Base-by-base conservation (phyloP, 139 green algal species). In the Chlorella sp. region DNA sequence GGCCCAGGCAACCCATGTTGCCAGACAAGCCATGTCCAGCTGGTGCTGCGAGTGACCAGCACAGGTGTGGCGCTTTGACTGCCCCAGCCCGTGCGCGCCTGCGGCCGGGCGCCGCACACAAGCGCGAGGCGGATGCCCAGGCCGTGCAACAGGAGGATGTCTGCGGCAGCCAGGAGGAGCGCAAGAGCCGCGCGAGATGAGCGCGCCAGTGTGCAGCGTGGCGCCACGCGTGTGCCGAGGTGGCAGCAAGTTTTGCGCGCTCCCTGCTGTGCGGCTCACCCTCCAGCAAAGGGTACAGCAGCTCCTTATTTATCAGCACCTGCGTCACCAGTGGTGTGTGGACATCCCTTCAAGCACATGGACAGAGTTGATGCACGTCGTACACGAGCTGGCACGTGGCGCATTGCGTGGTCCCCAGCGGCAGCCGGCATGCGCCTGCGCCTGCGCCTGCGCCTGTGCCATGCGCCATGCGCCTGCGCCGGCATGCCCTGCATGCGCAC, bases 71-170 rank as follows among this genome's bases (percentile, higher is more conserved):
- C n/a, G n/a, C n/a, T n/a, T n/a, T n/a, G n/a, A n/a, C n/a, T n/a
- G n/a, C n/a, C n/a, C n/a, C n/a, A n/a, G n/a, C n/a, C n/a, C n/a
- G n/a, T n/a, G n/a, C n/a, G n/a, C n/a, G n/a, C 53, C 72, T 92
- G 90, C 21, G 79, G 61, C 59, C 88, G 82, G 2, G 82, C 82
- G 0, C 96, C 95, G 8, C 94, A 73, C 55, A 98, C 95, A 0
- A 99, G 43, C 25, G 98, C 91, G 29, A 98, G 68, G 9, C 80
- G 81, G 33, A 95, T 86, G 12, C 96, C 95, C 42, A 99, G 87
- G 9, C 90, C 89, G 66, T 98, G 91, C 25, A 98, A 82, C 50
- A 98, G 79, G 15, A 90, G 79, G n/a, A 98, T 90, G 84, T 98
- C 95, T 75, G 69, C 45, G 25, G 51, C 17, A n/a, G 11, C 17